A percentile compares a stretch with the other conserved stretches of the same genome.
Conservation (phyloP, 192 early-diverging fungal genomes). For the Fimicolochytrium jonesii region DNA sequence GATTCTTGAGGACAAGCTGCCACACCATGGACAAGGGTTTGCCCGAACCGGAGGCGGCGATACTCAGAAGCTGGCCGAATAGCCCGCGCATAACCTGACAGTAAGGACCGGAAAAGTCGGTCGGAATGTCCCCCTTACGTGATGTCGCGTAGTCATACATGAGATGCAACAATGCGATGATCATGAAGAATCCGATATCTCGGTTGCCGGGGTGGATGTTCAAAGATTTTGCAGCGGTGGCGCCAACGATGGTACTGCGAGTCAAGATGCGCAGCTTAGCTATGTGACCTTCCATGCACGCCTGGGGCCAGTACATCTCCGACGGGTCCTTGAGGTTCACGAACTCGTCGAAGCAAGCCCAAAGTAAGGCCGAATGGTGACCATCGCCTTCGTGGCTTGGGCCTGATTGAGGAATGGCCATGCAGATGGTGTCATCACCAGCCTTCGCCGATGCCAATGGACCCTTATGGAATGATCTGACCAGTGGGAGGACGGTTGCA, state of each 20-base stretch:
- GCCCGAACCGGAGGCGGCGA: slow-evolving; percentile 4
- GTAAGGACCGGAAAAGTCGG: background rate
- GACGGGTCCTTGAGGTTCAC: background rate
- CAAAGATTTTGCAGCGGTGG: background rate
- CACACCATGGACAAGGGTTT: slow-evolving; percentile 18
- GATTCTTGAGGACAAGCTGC: too few relatives aligned
- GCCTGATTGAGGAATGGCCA: background rate
- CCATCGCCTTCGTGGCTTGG: background rate
- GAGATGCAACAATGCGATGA: background rate
- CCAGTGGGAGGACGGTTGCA: background rate
- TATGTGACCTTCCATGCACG: background rate
- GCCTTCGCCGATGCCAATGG: too few relatives aligned
- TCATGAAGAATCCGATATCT: background rate
- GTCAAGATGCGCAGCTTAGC: background rate
- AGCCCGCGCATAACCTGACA: slow-evolving; percentile 11
- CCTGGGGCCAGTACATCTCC: background rate
- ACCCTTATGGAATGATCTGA: too few relatives aligned
- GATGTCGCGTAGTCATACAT: background rate
- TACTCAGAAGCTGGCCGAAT: slow-evolving; percentile 19
- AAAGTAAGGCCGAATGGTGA: background rate
- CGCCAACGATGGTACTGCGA: background rate
- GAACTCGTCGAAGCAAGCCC: background rate
- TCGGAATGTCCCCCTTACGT: background rate
- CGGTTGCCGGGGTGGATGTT: background rate
- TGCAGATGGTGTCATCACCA: too few relatives aligned